Conservation (phyloP, 1,284 basidiomycete genomes). For the Marasmius tenuissimus region DNA sequence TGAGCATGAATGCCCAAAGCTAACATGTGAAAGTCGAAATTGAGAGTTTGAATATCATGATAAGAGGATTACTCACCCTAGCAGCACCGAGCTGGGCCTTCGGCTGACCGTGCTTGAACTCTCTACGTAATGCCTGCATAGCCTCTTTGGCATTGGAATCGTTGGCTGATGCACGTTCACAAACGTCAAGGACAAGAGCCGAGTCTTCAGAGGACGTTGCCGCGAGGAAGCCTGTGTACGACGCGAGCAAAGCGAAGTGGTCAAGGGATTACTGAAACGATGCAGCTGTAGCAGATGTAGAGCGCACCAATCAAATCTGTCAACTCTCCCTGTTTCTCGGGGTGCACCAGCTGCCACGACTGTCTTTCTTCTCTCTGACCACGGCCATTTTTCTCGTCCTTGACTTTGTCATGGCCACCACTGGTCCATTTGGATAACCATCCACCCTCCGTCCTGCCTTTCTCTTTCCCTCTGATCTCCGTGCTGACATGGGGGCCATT, state of each 20-base stretch:
- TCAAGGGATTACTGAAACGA: not conserved
- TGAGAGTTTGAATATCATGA: slow-evolving; percentile 2
- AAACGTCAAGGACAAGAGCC: slow-evolving; percentile 75
- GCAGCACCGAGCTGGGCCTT: slow-evolving; percentile 70
- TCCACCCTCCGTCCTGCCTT: slow-evolving; percentile 22
- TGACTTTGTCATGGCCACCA: slow-evolving; percentile 25
- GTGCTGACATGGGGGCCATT: slow-evolving; percentile 23
- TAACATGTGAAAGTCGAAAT: slow-evolving; percentile 24
- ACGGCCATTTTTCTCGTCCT: slow-evolving; percentile 28
- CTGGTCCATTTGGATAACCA: slow-evolving; percentile 39
- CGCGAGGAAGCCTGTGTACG: slow-evolving; percentile 60
- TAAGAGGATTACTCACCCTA: slow-evolving; percentile 43
- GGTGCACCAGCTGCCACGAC: slow-evolving; percentile 22
- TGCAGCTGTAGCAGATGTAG: slow-evolving; percentile 38
- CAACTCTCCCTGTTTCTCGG: slow-evolving; percentile 47
- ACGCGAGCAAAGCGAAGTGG: slow-evolving; percentile 1
- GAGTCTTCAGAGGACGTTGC: slow-evolving; percentile 78
- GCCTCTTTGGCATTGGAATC: slow-evolving; percentile 75
- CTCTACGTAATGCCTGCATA: slow-evolving; percentile 66
- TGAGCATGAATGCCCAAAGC: slow-evolving; percentile 87
- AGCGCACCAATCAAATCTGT: slow-evolving; percentile 56
- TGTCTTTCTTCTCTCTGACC: not conserved
- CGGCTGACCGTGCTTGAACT: slow-evolving; percentile 80
- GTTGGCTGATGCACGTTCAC: slow-evolving; percentile 66
- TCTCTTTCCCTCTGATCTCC: slow-evolving; percentile 33